Conservation (phyloP, 371 early-diverging fungal genomes). For the Mortierella sp. region DNA sequence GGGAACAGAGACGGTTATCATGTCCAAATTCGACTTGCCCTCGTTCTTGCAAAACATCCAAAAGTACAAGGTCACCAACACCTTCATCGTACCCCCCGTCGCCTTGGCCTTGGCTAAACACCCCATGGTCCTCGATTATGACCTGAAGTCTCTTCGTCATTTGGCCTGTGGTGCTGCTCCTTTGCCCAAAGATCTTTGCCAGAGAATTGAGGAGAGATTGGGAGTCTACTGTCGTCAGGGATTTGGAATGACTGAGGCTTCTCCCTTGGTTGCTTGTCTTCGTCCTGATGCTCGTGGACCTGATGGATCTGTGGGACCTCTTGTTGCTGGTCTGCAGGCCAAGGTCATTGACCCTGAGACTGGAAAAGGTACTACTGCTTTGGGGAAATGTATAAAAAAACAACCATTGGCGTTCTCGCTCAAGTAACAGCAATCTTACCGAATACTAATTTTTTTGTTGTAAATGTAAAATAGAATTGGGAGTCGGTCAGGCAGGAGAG, state of each 20-base stretch:
- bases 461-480: constrained; percentile 60
- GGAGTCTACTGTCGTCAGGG: constrained; percentile 78
- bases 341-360: constrained; percentile 74
- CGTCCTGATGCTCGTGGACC: constrained; percentile 40
- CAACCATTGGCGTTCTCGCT: background rate
- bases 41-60: constrained; percentile 73
- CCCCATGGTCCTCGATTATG: constrained; percentile 77
- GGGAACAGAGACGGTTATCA: constrained; percentile 61
- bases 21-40: constrained; percentile 74
- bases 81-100: constrained; percentile 87
- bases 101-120: constrained; percentile 74
- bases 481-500: constrained; percentile 75
- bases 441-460: background rate
- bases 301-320: constrained; percentile 78
- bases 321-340: constrained; percentile 79
- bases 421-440: background rate
- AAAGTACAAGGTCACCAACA: constrained; percentile 76
- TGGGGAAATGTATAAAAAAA: background rate
- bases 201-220: constrained; percentile 65
- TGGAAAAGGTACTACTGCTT: constrained; percentile 58
- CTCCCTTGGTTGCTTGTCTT: constrained; percentile 58
- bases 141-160: constrained; percentile 73
- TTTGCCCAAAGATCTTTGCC: constrained; percentile 72
- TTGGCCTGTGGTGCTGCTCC: constrained; percentile 90
- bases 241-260: constrained; percentile 82